Evolutionary conservation across 805 yeast genomes (phyloP).

Genomic region (Ogataea ganodermae): DNA sequence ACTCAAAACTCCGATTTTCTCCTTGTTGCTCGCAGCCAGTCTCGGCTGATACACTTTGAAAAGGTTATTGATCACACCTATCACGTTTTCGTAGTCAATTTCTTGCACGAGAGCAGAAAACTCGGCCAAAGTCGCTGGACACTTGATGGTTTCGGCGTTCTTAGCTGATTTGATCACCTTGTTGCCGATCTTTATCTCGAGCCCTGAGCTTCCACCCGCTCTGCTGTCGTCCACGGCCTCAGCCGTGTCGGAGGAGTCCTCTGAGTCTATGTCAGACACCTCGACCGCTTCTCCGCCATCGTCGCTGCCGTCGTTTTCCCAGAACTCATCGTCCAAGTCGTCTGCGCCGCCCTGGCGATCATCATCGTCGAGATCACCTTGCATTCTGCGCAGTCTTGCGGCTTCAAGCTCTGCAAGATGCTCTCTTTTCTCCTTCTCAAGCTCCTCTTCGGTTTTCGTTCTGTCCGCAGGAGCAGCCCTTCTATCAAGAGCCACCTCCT

Average conservation of each 20-base stretch:
- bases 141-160: constrained; percentile 31
- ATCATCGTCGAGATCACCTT: constrained; percentile 43
- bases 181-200: constrained; percentile 37
- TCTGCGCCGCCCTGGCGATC: constrained; percentile 61
- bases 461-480: constrained; percentile 81
- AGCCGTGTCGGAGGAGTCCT: not conserved
- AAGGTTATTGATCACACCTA: constrained; percentile 53
- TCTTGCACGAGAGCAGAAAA: constrained; percentile 38
- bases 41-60: constrained; percentile 70
- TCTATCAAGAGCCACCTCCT: constrained; percentile 66
- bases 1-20: constrained; percentile 63
- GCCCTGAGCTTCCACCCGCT: not conserved
- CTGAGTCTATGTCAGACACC: constrained; percentile 29
- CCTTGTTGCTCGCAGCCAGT: constrained; percentile 79
- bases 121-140: constrained; percentile 53
- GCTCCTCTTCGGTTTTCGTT: constrained; percentile 76
- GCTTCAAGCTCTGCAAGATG: constrained; percentile 63
- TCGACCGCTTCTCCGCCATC: constrained; percentile 45
- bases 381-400: constrained; percentile 73
- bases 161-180: constrained; percentile 30
- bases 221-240: not conserved
- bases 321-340: constrained; percentile 62
- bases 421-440: constrained; percentile 60
- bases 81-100: constrained; percentile 43
- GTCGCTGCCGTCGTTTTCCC: constrained; percentile 57